Evolutionary conservation across 1,284 basidiomycete species (phyloP), one percentile per base, ranked within the genome.

Genomic region (Pseudozyma pruni): DNA sequence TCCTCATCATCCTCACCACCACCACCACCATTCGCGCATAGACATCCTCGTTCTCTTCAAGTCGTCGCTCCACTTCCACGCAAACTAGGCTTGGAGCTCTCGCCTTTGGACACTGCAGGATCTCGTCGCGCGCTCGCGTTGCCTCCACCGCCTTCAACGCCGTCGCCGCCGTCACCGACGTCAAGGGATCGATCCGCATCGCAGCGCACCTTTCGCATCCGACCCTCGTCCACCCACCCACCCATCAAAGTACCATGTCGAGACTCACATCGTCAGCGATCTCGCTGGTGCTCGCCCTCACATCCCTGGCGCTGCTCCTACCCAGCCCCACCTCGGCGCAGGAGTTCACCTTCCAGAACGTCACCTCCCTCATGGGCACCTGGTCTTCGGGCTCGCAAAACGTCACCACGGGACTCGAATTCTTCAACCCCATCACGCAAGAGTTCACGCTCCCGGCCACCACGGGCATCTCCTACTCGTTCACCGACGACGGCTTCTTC

Each of bases 341-440:
- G n/a, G 33, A 41, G 13, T 23, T 43, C 13, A 53, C 47, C 1
- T 53, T 56, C 16, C 52, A 64, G 22, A 72, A 72, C 41, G 75
- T 71, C 25, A 77, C 73, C 13, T 42, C 46, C 0, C 35, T 77
- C 6, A 49, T 51, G 10, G 79, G 79, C 27, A 81, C 79, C 14
- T 81, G 79, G 79, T 73, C 67, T 3, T 75, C 69, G 5, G 79
- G 79, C 27, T 72, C 73, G 13, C 73, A 78, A 19, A 64, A 68
- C 49, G 78, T 81, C 34, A 58, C 62, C 14, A 81, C 79, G 0
- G 79, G 79, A 20, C 35, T 74, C 32, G 75, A 72, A 19, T 81
- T 81, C 56, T 81, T 76, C 71, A 81, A 81, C 42, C 80, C 80
- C 1, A 47, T 76, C 60, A 70, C 60, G 33, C 74, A 74, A 43